Evolutionary conservation across 768 basidiomycete genomes (phyloP), one percentile per base, ranked within the genome.

Genomic region (Tricholoma matsutake): DNA sequence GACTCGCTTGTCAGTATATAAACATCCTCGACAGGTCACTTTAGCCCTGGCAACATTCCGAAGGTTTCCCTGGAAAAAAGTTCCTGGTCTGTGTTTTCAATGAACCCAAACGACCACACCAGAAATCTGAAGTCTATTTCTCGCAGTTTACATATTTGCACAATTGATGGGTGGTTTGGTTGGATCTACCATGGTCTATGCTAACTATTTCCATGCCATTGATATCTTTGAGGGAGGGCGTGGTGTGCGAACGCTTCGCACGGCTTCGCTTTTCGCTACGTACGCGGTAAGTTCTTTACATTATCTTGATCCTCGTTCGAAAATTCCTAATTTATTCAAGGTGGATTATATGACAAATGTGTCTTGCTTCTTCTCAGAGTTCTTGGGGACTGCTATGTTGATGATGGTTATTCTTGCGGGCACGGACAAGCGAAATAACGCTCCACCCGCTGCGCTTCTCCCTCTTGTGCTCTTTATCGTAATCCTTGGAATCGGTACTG

Each of bases 21-120:
- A 28, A 57, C 53, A 63, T 20, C 4, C 47, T 61, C n/a, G 51
- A 8, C 34, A 84, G 83, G 78, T 89, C 28, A 90, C 88, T 13
- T 72, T 90, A 55, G 79, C 83, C 18, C 65, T 88, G 29, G 86
- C 85, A 7, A 76, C 82, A n/a, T 82, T 83, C 72, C 85, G 88
- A 60, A 78, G 77, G 59, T 90, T 90, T 71, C 87, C 88, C 1
- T 86, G 86, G 84, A 80, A 78, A 64, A 90, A 90, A 68, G 88
- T 88, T 0, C 89, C 89, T 1, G 74, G 65, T 76, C 59, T 49
- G 72, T 51, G 8, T 8, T 22, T 31, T 10, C 25, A 14, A 22
- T 11, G 11, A 45, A 22, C 9, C 20, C 20, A 6, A 18, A 25
- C 6, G n/a, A 41, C 22, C 20, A 34, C 37, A 32, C 49, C 37